phyloP scores from a whole-genome alignment of 2,329 filamentous ascomycete species.

The Bertia moriformis region DNA sequence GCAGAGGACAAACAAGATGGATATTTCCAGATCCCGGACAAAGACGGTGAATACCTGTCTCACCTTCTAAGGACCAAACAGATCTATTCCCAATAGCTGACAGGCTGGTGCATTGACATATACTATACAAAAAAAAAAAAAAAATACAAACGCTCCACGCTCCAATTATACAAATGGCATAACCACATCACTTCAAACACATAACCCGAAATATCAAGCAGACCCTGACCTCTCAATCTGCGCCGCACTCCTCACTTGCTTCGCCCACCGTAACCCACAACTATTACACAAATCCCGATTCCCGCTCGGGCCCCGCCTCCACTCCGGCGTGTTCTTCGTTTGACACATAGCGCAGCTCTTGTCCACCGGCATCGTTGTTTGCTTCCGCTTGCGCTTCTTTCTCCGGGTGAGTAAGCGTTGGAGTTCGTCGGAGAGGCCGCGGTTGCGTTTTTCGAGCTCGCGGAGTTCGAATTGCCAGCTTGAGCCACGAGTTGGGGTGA shows the following conservation, averaged over 20 bases:
- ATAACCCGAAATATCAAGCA: too few relatives aligned
- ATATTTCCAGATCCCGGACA: too few relatives aligned
- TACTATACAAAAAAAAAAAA: too few relatives aligned
- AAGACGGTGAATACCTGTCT: too few relatives aligned
- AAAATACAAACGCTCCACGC: too few relatives aligned
- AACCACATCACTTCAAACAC: too few relatives aligned
- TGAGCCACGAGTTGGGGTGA: not conserved
- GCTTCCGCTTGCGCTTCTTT: constrained; percentile 1
- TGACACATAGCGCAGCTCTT: constrained; percentile 44
- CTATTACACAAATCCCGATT: constrained; percentile 52
- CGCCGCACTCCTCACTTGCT: not conserved
- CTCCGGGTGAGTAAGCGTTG: not conserved
- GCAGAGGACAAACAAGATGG: too few relatives aligned
- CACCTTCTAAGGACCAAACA: too few relatives aligned
- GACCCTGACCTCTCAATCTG: too few relatives aligned
- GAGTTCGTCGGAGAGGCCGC: not conserved
- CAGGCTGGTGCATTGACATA: too few relatives aligned
- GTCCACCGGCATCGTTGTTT: not conserved
- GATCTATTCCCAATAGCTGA: too few relatives aligned
- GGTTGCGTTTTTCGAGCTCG: not conserved
- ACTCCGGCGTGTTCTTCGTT: constrained; percentile 46
- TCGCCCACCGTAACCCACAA: constrained; percentile 39
- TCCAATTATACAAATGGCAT: too few relatives aligned
- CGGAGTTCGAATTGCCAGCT: constrained; percentile 1
- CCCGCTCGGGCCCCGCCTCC: constrained; percentile 48